Conservation (phyloP, 2,329 filamentous ascomycete genomes). For the Teratosphaeria pseudoeucalypti region DNA sequence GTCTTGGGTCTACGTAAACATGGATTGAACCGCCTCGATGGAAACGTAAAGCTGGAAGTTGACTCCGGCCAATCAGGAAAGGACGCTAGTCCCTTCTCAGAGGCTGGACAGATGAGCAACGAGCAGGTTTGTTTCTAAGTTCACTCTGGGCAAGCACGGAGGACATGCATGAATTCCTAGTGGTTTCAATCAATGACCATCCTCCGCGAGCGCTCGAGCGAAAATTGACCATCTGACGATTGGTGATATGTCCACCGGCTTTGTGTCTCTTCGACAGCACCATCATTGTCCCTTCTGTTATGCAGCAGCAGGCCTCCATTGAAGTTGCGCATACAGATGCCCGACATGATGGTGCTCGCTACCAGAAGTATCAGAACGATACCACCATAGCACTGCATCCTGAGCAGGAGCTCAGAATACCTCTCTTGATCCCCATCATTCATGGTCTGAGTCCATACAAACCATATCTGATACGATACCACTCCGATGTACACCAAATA, state of each 20-base stretch:
- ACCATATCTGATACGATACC: background rate
- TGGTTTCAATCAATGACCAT: background rate
- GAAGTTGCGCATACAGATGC: background rate
- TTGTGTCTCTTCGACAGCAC: background rate
- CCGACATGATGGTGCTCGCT: background rate
- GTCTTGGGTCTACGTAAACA: background rate
- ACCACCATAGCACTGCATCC: background rate
- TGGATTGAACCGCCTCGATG: background rate
- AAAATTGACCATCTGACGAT: background rate
- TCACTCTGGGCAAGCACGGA: background rate
- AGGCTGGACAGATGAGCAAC: background rate
- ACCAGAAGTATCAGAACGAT: background rate
- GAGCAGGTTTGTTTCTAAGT: too few relatives aligned
- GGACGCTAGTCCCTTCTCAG: background rate
- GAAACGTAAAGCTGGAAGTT: background rate
- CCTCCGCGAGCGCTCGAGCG: background rate
- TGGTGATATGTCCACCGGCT: background rate
- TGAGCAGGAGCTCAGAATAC: background rate
- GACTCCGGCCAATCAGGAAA: background rate
- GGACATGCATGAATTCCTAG: background rate
- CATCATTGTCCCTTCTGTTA: background rate
- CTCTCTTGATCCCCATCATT: background rate
- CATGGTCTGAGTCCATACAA: background rate
- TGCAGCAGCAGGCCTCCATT: background rate
- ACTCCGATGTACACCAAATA: background rate